A percentile compares a stretch with the other conserved stretches of the same genome.
phyloP scores from a whole-genome alignment of 495 filamentous ascomycete genomes.

The Cryomyces antarcticus region DNA sequence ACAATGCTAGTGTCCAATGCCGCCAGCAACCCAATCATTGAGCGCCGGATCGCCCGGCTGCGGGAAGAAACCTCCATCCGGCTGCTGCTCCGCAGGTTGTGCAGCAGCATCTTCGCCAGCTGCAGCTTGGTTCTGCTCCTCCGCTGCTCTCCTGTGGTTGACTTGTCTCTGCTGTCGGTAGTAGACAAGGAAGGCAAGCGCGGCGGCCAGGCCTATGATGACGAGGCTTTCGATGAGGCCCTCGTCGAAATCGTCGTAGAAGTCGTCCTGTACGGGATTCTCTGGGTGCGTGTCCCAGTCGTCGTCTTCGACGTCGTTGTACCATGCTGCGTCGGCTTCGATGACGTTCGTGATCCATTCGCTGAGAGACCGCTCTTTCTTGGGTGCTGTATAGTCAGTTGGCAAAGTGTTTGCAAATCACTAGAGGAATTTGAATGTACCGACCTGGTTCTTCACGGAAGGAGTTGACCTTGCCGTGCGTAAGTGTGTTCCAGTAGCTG shows the following conservation, averaged over 20 bases:
- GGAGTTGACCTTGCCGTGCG: conserved; percentile 67
- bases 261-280: conserved; percentile 33
- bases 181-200: conserved; percentile 58
- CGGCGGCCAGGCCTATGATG: conserved; percentile 57
- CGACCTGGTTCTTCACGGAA: conserved; percentile 74
- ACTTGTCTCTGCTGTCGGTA: conserved; percentile 63
- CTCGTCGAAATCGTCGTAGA: conserved; percentile 57
- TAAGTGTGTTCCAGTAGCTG: conserved; percentile 86
- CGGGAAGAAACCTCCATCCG: conserved; percentile 49
- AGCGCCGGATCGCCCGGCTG: conserved; percentile 52
- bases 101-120: conserved; percentile 13
- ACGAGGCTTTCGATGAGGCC: conserved; percentile 65
- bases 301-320: conserved; percentile 32
- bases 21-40: conserved; percentile 54
- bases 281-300: conserved; percentile 26
- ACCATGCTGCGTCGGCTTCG: conserved; percentile 39
- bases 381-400: background rate
- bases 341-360: conserved; percentile 78
- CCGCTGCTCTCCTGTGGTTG: conserved; percentile 22
- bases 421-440: background rate
- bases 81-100: conserved; percentile 14
- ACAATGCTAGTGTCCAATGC: conserved; percentile 42
- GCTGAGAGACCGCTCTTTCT: conserved; percentile 46
- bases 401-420: conserved; percentile 1
- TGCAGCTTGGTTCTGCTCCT: conserved; percentile 25